A percentile compares a stretch with the other conserved stretches of the same genome.
Evolutionary conservation across 2,329 filamentous ascomycete genomes (phyloP).

Genomic region (Colletotrichum karsti): DNA sequence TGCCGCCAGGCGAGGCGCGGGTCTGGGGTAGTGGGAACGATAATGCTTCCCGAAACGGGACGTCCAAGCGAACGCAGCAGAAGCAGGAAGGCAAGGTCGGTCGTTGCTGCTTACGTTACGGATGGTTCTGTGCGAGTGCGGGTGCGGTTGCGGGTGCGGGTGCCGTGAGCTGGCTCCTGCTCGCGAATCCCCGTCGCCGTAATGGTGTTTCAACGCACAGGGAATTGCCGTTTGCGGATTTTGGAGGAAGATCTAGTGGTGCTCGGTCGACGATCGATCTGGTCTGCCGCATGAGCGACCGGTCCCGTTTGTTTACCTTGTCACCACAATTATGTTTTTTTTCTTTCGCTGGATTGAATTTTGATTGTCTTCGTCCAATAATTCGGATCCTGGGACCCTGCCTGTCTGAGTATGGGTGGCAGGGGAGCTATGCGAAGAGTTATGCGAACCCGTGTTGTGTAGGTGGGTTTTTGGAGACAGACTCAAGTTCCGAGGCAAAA

Average conservation of each 20-base stretch:
- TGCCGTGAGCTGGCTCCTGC: constrained; percentile 15
- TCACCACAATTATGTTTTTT: background rate
- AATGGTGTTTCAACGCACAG: constrained; percentile 25
- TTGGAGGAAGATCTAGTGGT: background rate
- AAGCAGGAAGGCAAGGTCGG: background rate
- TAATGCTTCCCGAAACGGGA: constrained; percentile 22
- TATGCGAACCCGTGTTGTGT: constrained; percentile 17
- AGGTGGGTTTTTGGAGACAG: constrained; percentile 14
- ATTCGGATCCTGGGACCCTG: constrained; percentile 7
- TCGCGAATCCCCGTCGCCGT: constrained; percentile 3
- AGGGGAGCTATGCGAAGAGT: constrained; percentile 25
- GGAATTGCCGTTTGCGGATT: constrained; percentile 10
- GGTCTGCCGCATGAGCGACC: background rate
- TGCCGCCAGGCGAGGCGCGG: constrained; percentile 1
- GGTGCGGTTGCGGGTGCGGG: constrained; percentile 21
- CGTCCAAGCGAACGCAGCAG: constrained; percentile 20
- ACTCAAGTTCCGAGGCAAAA: constrained; percentile 25
- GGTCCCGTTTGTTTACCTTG: constrained; percentile 1
- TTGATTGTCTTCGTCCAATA: constrained; percentile 9
- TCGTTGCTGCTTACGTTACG: background rate
- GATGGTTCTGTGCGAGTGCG: background rate
- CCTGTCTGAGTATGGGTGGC: background rate
- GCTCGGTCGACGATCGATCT: constrained; percentile 7
- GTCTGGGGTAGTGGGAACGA: background rate
- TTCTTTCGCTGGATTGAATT: background rate